Base-by-base conservation (phyloP, 768 basidiomycete species). In the Leccinum sublutescens region DNA sequence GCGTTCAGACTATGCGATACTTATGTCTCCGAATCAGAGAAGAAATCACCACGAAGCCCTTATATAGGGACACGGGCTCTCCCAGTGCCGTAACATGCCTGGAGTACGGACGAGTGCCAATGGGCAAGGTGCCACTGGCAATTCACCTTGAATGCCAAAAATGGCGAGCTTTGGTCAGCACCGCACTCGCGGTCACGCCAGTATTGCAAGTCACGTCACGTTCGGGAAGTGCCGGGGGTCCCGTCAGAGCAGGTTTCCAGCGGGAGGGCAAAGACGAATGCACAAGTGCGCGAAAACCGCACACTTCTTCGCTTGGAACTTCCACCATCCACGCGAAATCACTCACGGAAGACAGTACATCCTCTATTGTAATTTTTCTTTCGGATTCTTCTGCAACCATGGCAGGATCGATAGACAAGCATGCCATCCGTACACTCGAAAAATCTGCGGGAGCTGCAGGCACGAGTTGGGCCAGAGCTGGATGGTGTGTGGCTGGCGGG, bases 251-350 rank as follows among this genome's bases (percentile, higher is more conserved):
- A 55, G 58, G 68, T 65, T 67, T 68, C 69, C 62, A 62, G 63
- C 55, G 48, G 59, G 55, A 55, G 62, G 50, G 62, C 55, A 63
- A 52, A 68, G 57, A 59, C 57, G 48, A 68, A 59, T 50, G 59
- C 63, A 68, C 31, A 58, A 56, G 48, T 52, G 53, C 55, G 54
- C 58, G 54, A 73, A 74, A 72, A 62, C 50, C n/a, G 29, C 55
- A 70, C 69, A 61, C 63, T 62, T 63, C 73, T 73, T 72, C 53
- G 62, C 73, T 59, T 55, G 73, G 71, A 74, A 72, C 71, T 63
- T 74, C 66, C 71, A 72, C 33, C 73, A 74, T 52, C 62, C 19
- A 50, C 57, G 34, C 62, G 40, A 59, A 65, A 50, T 54, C 55
- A 40, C 56, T 36, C 65, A 27, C 55, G 7, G 57, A 62, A 58